These are phyloP conservation scores for Lagerstroemia speciosa DNA, from an alignment of 345 rosid genomes.

Conservation along the genomic window DNA sequence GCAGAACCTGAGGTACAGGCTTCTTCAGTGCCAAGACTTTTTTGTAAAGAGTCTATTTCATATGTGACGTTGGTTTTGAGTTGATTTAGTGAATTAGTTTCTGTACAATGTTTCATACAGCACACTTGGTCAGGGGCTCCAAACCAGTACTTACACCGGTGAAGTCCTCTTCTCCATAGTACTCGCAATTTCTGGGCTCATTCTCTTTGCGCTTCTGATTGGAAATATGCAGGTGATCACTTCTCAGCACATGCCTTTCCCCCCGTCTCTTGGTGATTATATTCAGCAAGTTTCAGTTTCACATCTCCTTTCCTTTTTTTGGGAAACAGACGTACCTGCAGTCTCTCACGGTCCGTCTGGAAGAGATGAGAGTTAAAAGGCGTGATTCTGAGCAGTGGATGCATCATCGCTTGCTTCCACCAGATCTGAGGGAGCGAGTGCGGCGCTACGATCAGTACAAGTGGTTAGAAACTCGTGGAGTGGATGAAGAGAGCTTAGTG, in stretches of 20 bases:
- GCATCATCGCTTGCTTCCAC: slow-evolving; percentile 89
- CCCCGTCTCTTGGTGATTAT: not conserved
- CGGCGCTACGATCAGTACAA: slow-evolving; percentile 68
- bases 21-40: not conserved
- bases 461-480: slow-evolving; percentile 73
- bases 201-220: slow-evolving; percentile 69
- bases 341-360: slow-evolving; percentile 69
- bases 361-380: slow-evolving; percentile 93
- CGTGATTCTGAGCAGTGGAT: slow-evolving; percentile 91
- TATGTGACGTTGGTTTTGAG: not conserved
- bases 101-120: slow-evolving; percentile 18
- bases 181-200: slow-evolving; percentile 61
- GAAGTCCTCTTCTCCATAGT: slow-evolving; percentile 75
- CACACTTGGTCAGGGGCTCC: slow-evolving; percentile 87
- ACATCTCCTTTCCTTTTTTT: not conserved
- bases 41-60: not conserved
- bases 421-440: slow-evolving; percentile 52
- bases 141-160: slow-evolving; percentile 63
- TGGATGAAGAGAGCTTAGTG: slow-evolving; percentile 62
- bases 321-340: slow-evolving; percentile 69
- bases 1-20: slow-evolving; percentile 65
- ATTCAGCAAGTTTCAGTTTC: not conserved
- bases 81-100: not conserved
- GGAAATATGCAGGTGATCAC: slow-evolving; percentile 66
- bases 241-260: not conserved